Conservation (phyloP, 129 eudicot species). For the Centella asiatica region DNA sequence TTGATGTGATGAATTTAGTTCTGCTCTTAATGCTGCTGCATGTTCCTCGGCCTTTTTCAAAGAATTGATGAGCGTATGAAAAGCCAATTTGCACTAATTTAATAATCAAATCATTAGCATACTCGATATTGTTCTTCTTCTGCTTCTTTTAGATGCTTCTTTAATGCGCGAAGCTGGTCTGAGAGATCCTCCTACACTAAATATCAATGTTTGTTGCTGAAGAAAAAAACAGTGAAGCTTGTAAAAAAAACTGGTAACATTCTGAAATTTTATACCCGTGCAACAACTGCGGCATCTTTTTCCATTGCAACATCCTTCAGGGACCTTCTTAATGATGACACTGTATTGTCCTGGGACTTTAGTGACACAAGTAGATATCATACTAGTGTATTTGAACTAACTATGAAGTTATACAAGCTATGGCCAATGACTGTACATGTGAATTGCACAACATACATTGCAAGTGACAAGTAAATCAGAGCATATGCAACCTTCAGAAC, state of each 20-base stretch:
- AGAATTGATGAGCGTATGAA: constrained; percentile 19
- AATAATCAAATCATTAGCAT: constrained; percentile 11
- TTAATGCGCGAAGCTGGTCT: constrained; percentile 83
- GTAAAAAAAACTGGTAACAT: neutral
- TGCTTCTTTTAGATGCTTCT: constrained; percentile 83
- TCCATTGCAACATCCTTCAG: constrained; percentile 97
- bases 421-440: no score
- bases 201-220: constrained; percentile 9
- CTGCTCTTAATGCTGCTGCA: constrained; percentile 88
- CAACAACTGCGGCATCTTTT: constrained; percentile 99
- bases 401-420: no score
- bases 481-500: no score
- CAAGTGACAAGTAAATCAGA: no score
- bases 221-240: neutral
- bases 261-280: constrained; percentile 42
- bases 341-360: constrained; percentile 64
- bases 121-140: constrained; percentile 98
- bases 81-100: neutral
- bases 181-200: constrained; percentile 83
- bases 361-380: no score
- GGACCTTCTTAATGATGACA: constrained; percentile 88
- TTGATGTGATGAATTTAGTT: constrained; percentile 70
- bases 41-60: constrained; percentile 84
- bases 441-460: no score
- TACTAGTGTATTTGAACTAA: no score